These are phyloP conservation scores for Chamaenerion angustifolium DNA, from an alignment of 345 rosid species.

Conservation along the genomic window DNA sequence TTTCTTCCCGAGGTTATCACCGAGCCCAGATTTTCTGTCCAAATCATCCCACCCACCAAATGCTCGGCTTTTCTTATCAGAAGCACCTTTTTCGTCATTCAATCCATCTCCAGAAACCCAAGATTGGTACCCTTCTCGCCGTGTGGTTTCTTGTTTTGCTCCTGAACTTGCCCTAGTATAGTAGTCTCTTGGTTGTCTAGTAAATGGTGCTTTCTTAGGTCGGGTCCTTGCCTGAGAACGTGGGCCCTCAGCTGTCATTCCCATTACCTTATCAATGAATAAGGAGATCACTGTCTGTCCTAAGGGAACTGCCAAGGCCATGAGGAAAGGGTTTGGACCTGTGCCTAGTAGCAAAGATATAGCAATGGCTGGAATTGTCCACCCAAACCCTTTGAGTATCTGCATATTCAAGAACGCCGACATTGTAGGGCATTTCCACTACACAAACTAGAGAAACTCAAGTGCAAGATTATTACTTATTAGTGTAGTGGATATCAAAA, in stretches of 20 bases:
- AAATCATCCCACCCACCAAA: conserved; percentile 93
- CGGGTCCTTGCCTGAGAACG: conserved; percentile 19
- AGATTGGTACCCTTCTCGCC: conserved; percentile 32
- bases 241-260: conserved; percentile 19
- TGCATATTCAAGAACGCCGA: conserved; percentile 11
- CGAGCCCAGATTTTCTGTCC: conserved; percentile 19
- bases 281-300: conserved; percentile 54
- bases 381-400: conserved; percentile 53
- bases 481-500: no score
- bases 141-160: conserved; percentile 15
- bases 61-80: conserved; percentile 2
- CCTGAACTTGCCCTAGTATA: conserved; percentile 11
- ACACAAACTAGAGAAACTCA: neutral
- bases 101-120: conserved; percentile 33
- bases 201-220: conserved; percentile 28
- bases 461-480: neutral
- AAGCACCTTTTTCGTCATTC: conserved; percentile 9
- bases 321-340: conserved; percentile 56
- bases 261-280: conserved; percentile 42
- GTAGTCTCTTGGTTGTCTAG: conserved; percentile 14
- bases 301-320: conserved; percentile 84
- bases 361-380: conserved; percentile 72
- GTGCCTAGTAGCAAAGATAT: conserved; percentile 62
- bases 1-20: conserved; percentile 6
- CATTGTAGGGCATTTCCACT: neutral